These are phyloP conservation scores for Neospora caninum DNA, from an alignment of 169 alveolate genomes.

Conservation along the genomic window DNA sequence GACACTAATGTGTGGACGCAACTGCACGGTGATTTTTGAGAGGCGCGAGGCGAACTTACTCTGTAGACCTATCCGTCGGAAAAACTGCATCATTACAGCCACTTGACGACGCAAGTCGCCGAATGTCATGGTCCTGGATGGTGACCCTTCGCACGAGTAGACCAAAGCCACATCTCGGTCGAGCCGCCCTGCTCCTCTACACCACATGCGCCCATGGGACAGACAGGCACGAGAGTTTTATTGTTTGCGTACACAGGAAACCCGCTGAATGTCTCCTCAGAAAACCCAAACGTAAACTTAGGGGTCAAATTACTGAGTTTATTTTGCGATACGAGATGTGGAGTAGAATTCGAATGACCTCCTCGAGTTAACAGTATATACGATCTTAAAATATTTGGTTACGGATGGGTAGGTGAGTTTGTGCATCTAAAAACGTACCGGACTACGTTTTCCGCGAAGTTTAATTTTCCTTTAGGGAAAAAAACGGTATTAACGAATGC, in stretches of 20 bases:
- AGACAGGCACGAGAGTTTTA: not conserved
- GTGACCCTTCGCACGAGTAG: not conserved
- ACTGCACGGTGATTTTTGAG: not conserved
- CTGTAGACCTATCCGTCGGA: not conserved
- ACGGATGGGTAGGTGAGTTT: not conserved
- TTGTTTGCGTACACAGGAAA: not conserved
- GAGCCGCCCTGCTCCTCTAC: not conserved
- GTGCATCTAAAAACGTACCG: not conserved
- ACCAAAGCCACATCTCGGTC: not conserved
- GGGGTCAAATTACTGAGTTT: not conserved
- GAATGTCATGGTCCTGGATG: not conserved
- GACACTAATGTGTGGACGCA: not conserved
- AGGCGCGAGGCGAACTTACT: not conserved
- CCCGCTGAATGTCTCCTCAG: too few species aligned
- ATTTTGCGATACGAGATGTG: not conserved
- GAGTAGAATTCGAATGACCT: not conserved
- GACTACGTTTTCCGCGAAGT: conserved; percentile 12
- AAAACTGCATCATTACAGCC: not conserved
- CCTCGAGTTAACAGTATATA: too few species aligned
- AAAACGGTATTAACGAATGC: not conserved
- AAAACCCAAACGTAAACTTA: too few species aligned
- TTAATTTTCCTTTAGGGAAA: not conserved
- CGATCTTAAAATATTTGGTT: too few species aligned
- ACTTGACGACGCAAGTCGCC: not conserved
- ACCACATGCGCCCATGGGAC: not conserved